Evolutionary conservation across 1,139 yeast genomes (phyloP), one percentile per base, ranked within the genome.

Genomic region (Geotrichum histeridarum): DNA sequence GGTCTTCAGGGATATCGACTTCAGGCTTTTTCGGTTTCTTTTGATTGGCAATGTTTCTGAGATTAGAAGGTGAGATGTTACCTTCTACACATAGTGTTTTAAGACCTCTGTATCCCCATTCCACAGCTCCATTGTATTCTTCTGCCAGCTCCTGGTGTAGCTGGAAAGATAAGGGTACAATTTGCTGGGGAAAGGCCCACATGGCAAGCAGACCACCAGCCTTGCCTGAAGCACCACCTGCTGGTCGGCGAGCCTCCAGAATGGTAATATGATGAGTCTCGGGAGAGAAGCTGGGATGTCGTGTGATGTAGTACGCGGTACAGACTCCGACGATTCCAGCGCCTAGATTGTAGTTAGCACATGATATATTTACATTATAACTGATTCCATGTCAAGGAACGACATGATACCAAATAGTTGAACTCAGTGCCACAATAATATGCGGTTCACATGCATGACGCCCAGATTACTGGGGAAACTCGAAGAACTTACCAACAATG

Each of bases 281-380:
- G 0, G 87, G 80, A 64, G 86, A 84, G 67, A 84, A 93, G 55
- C 79, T 77, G 4, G 95, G 93, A 68, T 93, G 98, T 58, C 80
- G 80, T 2, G 94, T 86, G 50, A 93, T 70, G 64, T 84, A 93
- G 70, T 87, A 93, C 1, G 98, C 98, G 1, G 95, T 88, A 68
- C 96, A 88, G 11, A 89, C 96, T 30, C 99, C 99, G 44, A 93
- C 86, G 64, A 93, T 91, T 31, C 99, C 99, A 0, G 96, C 99
- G 15, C 97, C 97, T 32, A 41, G 41, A 44, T 37, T 42, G 41
- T 36, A 32, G 27, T 36, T 38, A 50, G 48, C 18, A 31, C 35
- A 44, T 44, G n/a, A 35, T 30, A 35, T 33, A 30, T 22, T 22
- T 30, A 35, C 35, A 30, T 22, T 22, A 36, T 3, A 22, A 5